Base-by-base conservation (phyloP, 1,139 yeast genomes). In the Yamadazyma oceani region DNA sequence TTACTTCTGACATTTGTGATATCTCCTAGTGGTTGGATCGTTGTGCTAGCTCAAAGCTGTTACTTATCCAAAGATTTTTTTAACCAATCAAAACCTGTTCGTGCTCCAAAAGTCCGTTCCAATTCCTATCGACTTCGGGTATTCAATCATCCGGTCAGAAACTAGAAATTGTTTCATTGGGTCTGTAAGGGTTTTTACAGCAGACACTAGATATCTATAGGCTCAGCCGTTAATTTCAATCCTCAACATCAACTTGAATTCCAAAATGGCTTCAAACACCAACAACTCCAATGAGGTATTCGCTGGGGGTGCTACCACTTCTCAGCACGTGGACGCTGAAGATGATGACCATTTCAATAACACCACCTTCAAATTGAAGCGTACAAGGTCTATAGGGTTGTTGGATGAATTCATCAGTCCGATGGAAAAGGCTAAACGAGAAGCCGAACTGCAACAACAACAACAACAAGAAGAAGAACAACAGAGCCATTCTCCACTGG, bases 371-470 rank as follows among this genome's bases (percentile, higher is more conserved):
- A 82, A 82, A 51, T 66, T 88, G 54, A 88, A 87, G 54, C 68
- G 96, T 54, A 88, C 96, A 22, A 74, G 94, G 53, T 85, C 95
- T 6, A 71, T 87, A 73, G 96, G 96, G 1, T 60, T 86, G 16
- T 67, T 88, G 49, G 95, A 85, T 54, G 86, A 82, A 49, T 84
- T 75, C 52, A 80, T 82, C 34, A 78, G 69, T 32, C 65, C 64
- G 4, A 40, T 45, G 14, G 57, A 53, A 40, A 30, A 44, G 32
- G 41, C 40, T 10, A 37, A 41, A 17, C 25, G 17, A 22, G 30
- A 26, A 23, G 19, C 30, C 10, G 30, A 27, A 16, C 30, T 19
- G 21, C 21, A 19, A 19, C 8, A 5, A 19, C 21, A 6, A 8
- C 21, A 19, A 9, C 32, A 34, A 19, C 14, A 11, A n/a, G 36